Evolutionary conservation across 768 basidiomycete species (phyloP), one percentile per base, ranked within the genome.

Genomic region (Calocybe indica): DNA sequence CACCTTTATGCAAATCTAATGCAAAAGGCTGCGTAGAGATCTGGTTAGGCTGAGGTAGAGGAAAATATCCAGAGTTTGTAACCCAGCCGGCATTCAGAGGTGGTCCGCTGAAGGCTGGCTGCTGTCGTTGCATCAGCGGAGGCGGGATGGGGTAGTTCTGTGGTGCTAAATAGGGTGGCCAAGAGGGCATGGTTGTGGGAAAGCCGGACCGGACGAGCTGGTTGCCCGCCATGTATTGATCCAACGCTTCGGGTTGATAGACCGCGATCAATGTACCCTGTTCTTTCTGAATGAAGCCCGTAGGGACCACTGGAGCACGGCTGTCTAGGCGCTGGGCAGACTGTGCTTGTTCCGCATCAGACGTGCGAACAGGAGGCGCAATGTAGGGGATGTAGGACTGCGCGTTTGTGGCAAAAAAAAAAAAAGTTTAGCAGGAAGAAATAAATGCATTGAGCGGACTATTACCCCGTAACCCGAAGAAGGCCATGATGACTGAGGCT

Each of bases 211-310:
- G 51, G 8, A 56, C 52, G 10, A 45, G 48, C 28, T 69, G 70
- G 48, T 62, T 65, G 42, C 69, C 66, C 15, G 80, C 60, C 78
- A 87, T 80, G 54, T 87, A 87, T 45, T 79, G 78, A 52, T 84
- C 77, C 28, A 87, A 71, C 1, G 80, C 84, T 40, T 88, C 85
- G 3, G 80, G 80, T 22, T 75, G 76, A 58, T 88, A 88, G 31
- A 86, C 74, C 15, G 86, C 76, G 37, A 86, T 76, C 29, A 88
- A 69, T n/a, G 78, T 78, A 5, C 86, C 84, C 43, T 83, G 81
- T 47, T 85, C 82, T 46, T 81, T 80, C 51, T 86, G 83, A 45
- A 85, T 77, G 56, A 87, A 88, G 1, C 83, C 82, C 0, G 80
- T 77, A 1, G 85, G 80, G 38, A 75, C 67, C 8, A 85, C 64